Evolutionary conservation across 306 rosid species (phyloP).

Genomic region (Quercus agrifolia): DNA sequence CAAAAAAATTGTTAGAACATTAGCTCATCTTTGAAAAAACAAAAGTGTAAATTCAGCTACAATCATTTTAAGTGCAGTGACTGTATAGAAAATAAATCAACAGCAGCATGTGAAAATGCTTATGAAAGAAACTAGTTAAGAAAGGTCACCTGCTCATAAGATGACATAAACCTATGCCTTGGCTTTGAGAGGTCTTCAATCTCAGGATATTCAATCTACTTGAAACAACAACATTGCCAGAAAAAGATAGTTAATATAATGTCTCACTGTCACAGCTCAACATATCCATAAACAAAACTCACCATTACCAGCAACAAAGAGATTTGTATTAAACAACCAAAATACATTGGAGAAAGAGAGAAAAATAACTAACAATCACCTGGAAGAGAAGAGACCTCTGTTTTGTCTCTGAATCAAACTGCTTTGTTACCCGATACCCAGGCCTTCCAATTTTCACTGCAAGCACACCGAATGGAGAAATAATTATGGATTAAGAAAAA

Average conservation of each 20-base stretch:
- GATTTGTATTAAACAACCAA: neutral
- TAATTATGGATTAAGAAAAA: neutral
- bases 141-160: conserved; percentile 77
- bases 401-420: conserved; percentile 84
- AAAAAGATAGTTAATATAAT: neutral
- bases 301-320: neutral
- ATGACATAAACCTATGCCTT: conserved; percentile 94
- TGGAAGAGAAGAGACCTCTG: conserved; percentile 95
- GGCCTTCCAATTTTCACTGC: conserved; percentile 96
- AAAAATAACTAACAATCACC: conserved; percentile 31
- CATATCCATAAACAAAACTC: neutral
- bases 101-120: neutral
- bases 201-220: conserved; percentile 96
- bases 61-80: neutral
- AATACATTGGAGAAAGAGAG: neutral
- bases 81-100: conserved; percentile 8
- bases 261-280: neutral
- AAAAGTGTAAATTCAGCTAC: neutral
- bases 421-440: conserved; percentile 91
- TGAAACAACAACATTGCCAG: neutral
- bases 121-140: neutral
- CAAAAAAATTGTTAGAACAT: conserved; percentile 5
- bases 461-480: neutral
- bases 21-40: neutral
- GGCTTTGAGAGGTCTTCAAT: conserved; percentile 91